These are phyloP conservation scores for Avena sativa DNA, from an alignment of 176 grass and related monocot species.

Conservation along the genomic window DNA sequence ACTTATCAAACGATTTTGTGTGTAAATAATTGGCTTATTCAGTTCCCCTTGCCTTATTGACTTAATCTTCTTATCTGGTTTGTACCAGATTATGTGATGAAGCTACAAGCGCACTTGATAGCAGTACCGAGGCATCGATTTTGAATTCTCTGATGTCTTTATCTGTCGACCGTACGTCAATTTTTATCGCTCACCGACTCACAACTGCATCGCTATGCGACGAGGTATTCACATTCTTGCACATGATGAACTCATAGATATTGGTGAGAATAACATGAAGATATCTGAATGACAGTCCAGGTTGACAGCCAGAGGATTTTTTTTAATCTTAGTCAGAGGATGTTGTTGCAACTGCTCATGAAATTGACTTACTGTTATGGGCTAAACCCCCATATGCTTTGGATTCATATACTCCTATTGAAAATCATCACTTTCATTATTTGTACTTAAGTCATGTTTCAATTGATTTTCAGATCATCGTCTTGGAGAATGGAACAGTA, in stretches of 20 bases:
- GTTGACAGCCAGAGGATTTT: slow-evolving; percentile 22
- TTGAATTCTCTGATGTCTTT: slow-evolving; percentile 85
- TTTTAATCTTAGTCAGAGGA: slow-evolving; percentile 5
- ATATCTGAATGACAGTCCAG: not conserved
- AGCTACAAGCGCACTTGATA: slow-evolving; percentile 98
- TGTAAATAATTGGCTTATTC: slow-evolving; percentile 41
- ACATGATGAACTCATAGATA: slow-evolving; percentile 13
- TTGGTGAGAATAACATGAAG: not conserved
- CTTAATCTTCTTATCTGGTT: slow-evolving; percentile 30
- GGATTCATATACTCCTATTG: slow-evolving; percentile 4
- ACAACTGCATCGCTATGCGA: slow-evolving; percentile 97
- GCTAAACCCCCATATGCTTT: slow-evolving; percentile 9
- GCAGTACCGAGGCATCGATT: slow-evolving; percentile 94
- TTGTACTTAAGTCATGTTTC: slow-evolving; percentile 10
- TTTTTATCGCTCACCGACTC: slow-evolving; percentile 93
- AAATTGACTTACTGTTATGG: not conserved
- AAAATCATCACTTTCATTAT: not conserved
- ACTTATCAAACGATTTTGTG: not conserved
- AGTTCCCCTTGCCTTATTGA: not conserved
- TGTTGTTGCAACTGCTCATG: slow-evolving; percentile 34
- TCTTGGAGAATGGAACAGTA: slow-evolving; percentile 90
- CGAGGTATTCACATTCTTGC: slow-evolving; percentile 57
- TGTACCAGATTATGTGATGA: slow-evolving; percentile 86
- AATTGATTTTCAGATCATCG: slow-evolving; percentile 82
- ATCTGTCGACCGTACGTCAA: slow-evolving; percentile 73